phyloP scores from a whole-genome alignment of 164 flowering plant genomes.

The Stephania yunnanensis region DNA sequence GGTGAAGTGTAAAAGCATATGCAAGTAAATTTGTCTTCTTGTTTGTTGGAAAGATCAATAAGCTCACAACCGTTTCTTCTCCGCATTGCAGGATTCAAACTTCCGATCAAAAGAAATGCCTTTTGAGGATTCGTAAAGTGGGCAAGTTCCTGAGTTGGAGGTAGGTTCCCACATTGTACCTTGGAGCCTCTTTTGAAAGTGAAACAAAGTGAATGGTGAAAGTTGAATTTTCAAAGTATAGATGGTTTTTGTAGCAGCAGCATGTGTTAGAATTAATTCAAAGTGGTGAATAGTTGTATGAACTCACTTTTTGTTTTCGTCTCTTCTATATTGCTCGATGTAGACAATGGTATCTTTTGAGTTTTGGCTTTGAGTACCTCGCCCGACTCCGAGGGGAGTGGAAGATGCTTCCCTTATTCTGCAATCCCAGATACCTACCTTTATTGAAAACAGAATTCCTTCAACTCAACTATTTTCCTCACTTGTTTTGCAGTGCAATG shows the following conservation, averaged over 20 bases:
- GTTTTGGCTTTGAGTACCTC: slow-evolving; percentile 1
- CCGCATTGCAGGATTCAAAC: slow-evolving; percentile 5
- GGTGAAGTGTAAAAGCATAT: no score
- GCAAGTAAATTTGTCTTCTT: slow-evolving; percentile 7
- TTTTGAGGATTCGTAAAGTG: slow-evolving; percentile 12
- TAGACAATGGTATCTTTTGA: neutral
- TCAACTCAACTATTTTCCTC: neutral
- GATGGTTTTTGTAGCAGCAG: neutral
- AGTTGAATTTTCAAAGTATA: neutral
- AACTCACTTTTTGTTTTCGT: neutral
- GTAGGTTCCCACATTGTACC: slow-evolving; percentile 1
- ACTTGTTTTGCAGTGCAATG: neutral
- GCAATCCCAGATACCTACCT: neutral
- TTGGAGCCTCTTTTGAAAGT: slow-evolving; percentile 1
- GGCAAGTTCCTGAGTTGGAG: neutral
- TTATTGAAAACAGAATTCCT: neutral
- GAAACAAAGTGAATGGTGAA: neutral
- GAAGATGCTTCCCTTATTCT: neutral
- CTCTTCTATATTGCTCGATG: neutral
- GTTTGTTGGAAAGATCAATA: slow-evolving; percentile 9
- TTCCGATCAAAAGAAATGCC: slow-evolving; percentile 3
- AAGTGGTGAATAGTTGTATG: neutral
- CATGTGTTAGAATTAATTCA: neutral
- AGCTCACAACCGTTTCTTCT: neutral
- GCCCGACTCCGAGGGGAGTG: neutral